Percentiles rank a stretch among this genome's conserved stretches.
Conservation (phyloP, 345 rosid genomes). For the Rhodamnia rubescens region DNA sequence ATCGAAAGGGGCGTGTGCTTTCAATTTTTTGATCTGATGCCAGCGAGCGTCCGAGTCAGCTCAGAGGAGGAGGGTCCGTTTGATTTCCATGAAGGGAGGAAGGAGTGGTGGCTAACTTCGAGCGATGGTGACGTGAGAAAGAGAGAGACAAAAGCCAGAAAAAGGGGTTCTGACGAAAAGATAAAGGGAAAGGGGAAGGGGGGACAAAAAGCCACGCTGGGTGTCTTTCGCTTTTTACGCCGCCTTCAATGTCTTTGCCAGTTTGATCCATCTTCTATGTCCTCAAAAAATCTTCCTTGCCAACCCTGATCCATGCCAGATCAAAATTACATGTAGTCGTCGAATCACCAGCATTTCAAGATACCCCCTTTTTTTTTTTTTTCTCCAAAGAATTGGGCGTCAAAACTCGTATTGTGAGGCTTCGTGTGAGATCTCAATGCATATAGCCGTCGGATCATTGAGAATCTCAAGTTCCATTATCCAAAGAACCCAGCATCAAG, state of each 20-base stretch:
- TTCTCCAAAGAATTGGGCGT: background rate
- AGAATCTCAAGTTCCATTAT: background rate
- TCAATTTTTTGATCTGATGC: background rate
- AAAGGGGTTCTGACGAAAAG: background rate
- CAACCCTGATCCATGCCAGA: background rate
- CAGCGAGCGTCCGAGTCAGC: constrained; percentile 29
- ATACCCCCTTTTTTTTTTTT: background rate
- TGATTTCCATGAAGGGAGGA: background rate
- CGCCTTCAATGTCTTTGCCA: constrained; percentile 36
- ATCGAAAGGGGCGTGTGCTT: background rate
- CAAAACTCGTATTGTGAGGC: background rate
- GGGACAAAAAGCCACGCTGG: background rate
- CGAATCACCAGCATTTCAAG: background rate
- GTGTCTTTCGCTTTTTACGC: constrained; percentile 26
- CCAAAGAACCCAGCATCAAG: background rate
- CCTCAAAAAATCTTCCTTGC: background rate
- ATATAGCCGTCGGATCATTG: background rate
- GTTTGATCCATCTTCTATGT: background rate
- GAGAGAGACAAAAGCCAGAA: constrained; percentile 3
- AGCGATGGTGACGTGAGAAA: background rate
- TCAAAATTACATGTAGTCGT: background rate
- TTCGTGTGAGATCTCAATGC: background rate
- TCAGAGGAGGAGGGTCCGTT: background rate
- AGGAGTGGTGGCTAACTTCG: constrained; percentile 25
- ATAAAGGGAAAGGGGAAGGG: background rate